phyloP scores from a whole-genome alignment of 331 rosid genomes.

The Malus hybrid region DNA sequence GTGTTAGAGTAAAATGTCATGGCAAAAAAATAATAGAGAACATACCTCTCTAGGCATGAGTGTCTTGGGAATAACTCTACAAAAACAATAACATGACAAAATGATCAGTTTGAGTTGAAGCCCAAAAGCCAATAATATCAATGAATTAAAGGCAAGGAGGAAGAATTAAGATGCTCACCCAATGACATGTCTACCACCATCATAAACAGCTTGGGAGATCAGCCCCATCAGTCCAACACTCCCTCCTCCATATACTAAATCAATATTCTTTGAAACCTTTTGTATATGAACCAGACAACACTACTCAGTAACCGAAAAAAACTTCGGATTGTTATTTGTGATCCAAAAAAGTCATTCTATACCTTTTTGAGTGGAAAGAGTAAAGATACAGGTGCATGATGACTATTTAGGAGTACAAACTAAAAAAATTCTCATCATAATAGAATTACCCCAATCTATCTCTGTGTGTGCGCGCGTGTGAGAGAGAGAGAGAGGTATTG shows the following conservation, averaged over 20 bases:
- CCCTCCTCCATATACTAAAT: conserved; percentile 97
- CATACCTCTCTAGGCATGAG: conserved; percentile 98
- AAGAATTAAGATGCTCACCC: conserved; percentile 46
- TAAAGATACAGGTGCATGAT: background rate
- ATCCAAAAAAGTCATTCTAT: background rate
- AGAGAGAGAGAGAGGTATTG: background rate
- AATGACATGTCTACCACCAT: conserved; percentile 91
- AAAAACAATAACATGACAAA: conserved; percentile 37
- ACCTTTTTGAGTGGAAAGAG: background rate
- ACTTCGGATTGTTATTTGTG: background rate
- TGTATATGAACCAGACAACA: background rate
- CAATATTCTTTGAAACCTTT: conserved; percentile 87
- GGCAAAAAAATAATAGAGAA: conserved; percentile 13
- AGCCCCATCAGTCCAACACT: conserved; percentile 97
- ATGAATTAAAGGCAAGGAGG: background rate
- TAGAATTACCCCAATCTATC: background rate
- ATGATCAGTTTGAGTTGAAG: conserved; percentile 9
- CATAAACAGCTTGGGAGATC: conserved; percentile 79
- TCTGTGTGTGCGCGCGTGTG: too few relatives aligned
- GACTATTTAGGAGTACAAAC: background rate
- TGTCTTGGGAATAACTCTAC: conserved; percentile 93
- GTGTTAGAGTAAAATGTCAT: conserved; percentile 17
- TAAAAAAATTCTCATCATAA: background rate
- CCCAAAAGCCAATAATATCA: background rate
- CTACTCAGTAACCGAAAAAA: background rate